Percentiles rank a stretch among this genome's conserved stretches.
Evolutionary conservation across 73 alveolate genomes (phyloP).

Genomic region (Tetrahymena borealis): DNA sequence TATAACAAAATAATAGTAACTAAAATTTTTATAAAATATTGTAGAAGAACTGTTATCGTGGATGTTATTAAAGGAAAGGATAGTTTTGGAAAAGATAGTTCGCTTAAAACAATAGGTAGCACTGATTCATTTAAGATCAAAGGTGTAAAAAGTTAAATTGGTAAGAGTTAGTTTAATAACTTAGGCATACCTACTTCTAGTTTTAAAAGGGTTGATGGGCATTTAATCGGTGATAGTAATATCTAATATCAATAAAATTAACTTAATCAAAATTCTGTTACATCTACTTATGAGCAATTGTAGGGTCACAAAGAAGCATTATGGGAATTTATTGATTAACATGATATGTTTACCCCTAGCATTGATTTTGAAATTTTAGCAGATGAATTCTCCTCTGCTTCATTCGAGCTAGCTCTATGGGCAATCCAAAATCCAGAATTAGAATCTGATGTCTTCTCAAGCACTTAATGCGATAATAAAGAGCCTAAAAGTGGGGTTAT

Average conservation of each 20-base stretch:
- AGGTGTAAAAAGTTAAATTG: neutral
- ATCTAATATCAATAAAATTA: neutral
- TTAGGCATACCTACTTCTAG: neutral
- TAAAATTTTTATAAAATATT: neutral
- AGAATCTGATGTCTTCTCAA: neutral
- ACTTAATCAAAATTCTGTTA: neutral
- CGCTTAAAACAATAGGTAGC: neutral
- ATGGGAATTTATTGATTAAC: neutral
- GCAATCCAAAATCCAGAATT: neutral
- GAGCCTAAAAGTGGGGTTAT: neutral
- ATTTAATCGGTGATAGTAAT: neutral
- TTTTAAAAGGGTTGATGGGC: neutral
- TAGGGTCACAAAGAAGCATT: neutral
- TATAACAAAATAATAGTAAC: neutral
- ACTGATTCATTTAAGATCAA: neutral
- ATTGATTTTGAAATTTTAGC: neutral
- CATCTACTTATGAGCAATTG: neutral
- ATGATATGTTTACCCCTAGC: neutral
- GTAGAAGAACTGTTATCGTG: neutral
- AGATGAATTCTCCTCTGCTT: neutral
- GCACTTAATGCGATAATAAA: too few relatives aligned
- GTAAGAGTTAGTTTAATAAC: neutral
- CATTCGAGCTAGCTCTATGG: neutral
- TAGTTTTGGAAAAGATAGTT: neutral
- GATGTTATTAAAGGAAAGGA: neutral